phyloP scores from a whole-genome alignment of 2,329 filamentous ascomycete genomes.

The Ascomycota sp. region DNA sequence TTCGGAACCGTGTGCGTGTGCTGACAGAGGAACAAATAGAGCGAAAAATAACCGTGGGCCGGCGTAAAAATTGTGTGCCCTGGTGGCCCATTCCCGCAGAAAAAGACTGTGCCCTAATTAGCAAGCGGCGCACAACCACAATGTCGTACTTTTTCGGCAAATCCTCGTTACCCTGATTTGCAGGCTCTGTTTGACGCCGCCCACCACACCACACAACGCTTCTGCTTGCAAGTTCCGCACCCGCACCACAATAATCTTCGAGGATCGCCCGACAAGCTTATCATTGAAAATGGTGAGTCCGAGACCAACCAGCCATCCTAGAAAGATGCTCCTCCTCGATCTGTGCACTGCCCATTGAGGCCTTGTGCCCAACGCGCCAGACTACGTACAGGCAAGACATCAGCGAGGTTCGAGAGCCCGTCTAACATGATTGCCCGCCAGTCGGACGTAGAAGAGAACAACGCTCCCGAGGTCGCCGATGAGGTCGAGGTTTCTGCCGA shows the following conservation, averaged over 20 bases:
- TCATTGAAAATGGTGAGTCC: conserved; percentile 37
- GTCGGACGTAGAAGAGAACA: conserved; percentile 99
- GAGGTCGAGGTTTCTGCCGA: conserved; percentile 95
- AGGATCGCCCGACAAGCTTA: conserved; percentile 41
- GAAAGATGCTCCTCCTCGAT: no score
- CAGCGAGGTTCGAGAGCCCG: not conserved
- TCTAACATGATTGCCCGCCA: conserved; percentile 15
- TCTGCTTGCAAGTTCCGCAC: conserved; percentile 4
- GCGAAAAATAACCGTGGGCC: conserved; percentile 3
- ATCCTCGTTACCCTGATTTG: conserved; percentile 12
- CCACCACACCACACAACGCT: conserved; percentile 4
- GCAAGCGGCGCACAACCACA: conserved; percentile 9
- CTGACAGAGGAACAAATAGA: not conserved
- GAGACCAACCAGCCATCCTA: no score
- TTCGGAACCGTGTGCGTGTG: no score
- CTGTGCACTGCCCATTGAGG: no score
- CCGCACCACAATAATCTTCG: conserved; percentile 30
- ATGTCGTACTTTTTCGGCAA: conserved; percentile 14
- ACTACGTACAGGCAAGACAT: not conserved
- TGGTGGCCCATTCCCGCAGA: conserved; percentile 19
- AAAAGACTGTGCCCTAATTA: conserved; percentile 18
- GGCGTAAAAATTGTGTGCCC: conserved; percentile 12
- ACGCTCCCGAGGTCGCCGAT: conserved; percentile 56
- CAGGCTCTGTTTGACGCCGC: conserved; percentile 4
- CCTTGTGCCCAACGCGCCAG: not conserved